A percentile compares a stretch with the other conserved stretches of the same genome.
These are phyloP conservation scores for Gonapodya prolifera DNA, from an alignment of 192 early-diverging fungal species.

Conservation along the genomic window DNA sequence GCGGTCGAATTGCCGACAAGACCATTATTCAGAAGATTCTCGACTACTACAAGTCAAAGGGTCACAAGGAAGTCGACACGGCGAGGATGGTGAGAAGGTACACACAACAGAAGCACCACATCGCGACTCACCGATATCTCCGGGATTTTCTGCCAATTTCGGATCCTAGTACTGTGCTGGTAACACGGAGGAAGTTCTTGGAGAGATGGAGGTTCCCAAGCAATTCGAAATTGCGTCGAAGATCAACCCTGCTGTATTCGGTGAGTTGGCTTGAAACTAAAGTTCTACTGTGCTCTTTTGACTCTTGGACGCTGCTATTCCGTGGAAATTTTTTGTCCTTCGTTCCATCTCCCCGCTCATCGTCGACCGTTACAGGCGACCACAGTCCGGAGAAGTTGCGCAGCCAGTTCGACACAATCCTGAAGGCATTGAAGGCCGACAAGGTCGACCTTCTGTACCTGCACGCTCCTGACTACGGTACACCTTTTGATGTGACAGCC, in stretches of 20 bases:
- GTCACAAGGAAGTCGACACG: slow-evolving; percentile 29
- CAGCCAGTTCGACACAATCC: not conserved
- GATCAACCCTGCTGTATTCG: not conserved
- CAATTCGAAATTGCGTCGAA: not conserved
- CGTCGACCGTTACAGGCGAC: not conserved
- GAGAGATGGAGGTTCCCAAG: slow-evolving; percentile 15
- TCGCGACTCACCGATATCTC: not conserved
- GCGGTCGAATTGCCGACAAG: slow-evolving; percentile 29
- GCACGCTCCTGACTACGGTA: not conserved
- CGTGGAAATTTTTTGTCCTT: too few relatives aligned
- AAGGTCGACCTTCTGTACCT: slow-evolving; percentile 2
- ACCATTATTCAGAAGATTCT: slow-evolving; percentile 21
- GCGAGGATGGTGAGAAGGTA: slow-evolving; percentile 15
- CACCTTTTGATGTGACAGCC: not conserved
- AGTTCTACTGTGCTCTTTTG: too few relatives aligned
- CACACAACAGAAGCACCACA: not conserved
- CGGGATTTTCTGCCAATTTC: not conserved
- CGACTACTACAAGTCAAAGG: slow-evolving; percentile 18
- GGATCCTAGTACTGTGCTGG: not conserved
- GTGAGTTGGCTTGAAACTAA: too few relatives aligned
- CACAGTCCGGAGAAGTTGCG: not conserved
- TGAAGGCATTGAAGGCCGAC: slow-evolving; percentile 1
- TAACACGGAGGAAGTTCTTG: slow-evolving; percentile 27
- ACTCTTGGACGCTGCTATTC: too few relatives aligned
- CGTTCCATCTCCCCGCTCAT: too few relatives aligned